phyloP scores from a whole-genome alignment of 352 stramenopile genomes.

The Hyaloperonospora arabidopsidis region DNA sequence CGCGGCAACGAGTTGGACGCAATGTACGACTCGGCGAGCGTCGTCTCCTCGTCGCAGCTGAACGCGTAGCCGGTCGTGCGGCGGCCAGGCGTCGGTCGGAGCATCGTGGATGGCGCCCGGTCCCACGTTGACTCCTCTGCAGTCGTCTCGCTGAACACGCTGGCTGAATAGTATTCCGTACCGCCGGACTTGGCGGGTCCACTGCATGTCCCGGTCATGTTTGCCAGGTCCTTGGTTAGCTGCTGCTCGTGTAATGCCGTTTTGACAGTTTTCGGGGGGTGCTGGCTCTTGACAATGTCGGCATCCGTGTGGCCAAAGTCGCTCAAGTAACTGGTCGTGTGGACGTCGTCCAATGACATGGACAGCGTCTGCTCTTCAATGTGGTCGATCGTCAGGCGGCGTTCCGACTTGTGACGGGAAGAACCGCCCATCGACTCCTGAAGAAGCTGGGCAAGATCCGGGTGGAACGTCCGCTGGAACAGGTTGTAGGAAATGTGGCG shows the following conservation, averaged over 20 bases:
- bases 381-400: conserved; percentile 64
- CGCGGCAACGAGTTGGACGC: conserved; percentile 67
- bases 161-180: conserved; percentile 51
- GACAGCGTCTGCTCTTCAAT: conserved; percentile 66
- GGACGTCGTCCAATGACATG: conserved; percentile 71
- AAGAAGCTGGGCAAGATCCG: conserved; percentile 57
- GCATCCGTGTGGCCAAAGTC: conserved; percentile 47
- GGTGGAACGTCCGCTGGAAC: conserved; percentile 73
- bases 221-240: conserved; percentile 21
- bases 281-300: conserved; percentile 31
- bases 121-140: conserved; percentile 39
- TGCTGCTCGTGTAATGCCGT: conserved; percentile 24
- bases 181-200: conserved; percentile 6
- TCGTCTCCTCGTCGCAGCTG: conserved; percentile 80
- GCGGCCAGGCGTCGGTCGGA: conserved; percentile 28
- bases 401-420: conserved; percentile 25
- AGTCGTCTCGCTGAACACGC: conserved; percentile 54
- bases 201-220: conserved; percentile 7
- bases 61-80: conserved; percentile 74
- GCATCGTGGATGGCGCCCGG: conserved; percentile 30
- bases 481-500: conserved; percentile 73
- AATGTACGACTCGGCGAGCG: conserved; percentile 76
- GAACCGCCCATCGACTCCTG: conserved; percentile 45
- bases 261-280: conserved; percentile 15
- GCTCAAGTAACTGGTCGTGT: conserved; percentile 37